phyloP scores from a whole-genome alignment of 805 yeast genomes.

The Schwanniomyces polymorphus region DNA sequence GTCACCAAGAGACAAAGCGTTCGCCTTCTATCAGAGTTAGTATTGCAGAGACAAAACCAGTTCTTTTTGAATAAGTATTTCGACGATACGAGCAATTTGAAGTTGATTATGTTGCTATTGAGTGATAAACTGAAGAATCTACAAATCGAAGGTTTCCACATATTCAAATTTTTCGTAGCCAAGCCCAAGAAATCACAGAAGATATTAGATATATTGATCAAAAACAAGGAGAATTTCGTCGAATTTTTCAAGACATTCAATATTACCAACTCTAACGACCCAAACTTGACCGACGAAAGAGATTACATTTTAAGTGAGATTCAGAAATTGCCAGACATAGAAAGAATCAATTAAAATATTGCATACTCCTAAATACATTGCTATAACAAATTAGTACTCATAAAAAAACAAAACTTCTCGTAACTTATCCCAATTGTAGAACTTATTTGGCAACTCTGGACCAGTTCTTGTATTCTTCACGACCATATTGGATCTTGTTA shows the following conservation, averaged over 20 bases:
- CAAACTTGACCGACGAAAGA: conserved; percentile 72
- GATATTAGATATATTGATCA: conserved; percentile 75
- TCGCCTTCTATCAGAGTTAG: conserved; percentile 69
- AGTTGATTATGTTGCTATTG: conserved; percentile 79
- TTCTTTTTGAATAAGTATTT: conserved; percentile 74
- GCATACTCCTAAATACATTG: conserved; percentile 1
- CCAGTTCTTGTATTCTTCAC: conserved; percentile 61
- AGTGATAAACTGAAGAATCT: conserved; percentile 88
- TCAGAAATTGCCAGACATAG: conserved; percentile 65
- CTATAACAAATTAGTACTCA: background rate
- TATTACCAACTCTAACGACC: conserved; percentile 61
- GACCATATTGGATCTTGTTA: conserved; percentile 87
- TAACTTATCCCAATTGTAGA: background rate
- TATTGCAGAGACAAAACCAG: conserved; percentile 70
- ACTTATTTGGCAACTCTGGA: conserved; percentile 34
- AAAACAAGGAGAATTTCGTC: conserved; percentile 77
- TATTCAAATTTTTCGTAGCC: conserved; percentile 94
- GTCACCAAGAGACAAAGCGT: conserved; percentile 92
- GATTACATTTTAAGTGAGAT: conserved; percentile 78
- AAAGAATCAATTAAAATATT: conserved; percentile 17
- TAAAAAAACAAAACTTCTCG: background rate
- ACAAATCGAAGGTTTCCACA: conserved; percentile 88
- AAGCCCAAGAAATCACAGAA: conserved; percentile 87
- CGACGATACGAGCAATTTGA: conserved; percentile 77
- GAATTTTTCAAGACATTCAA: conserved; percentile 67